Evolutionary conservation across 805 yeast genomes (phyloP).

Genomic region (Myxozyma vanderwaltii): DNA sequence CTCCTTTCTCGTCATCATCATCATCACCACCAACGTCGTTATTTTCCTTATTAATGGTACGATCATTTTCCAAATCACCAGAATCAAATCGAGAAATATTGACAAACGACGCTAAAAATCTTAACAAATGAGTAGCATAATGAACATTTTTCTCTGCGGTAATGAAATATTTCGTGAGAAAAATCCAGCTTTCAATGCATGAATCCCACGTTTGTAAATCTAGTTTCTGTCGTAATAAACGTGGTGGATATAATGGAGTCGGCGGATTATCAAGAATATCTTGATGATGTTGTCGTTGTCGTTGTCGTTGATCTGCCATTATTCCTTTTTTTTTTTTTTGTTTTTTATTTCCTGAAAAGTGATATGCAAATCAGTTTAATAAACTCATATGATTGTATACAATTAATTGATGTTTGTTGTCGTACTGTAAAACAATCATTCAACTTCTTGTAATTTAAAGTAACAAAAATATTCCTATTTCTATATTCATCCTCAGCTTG

Average conservation of each 20-base stretch:
- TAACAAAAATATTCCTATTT: no score
- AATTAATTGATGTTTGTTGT: no score
- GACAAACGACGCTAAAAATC: constrained; percentile 21
- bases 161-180: constrained; percentile 14
- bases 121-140: background rate
- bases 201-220: constrained; percentile 11
- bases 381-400: no score
- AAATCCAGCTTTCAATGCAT: constrained; percentile 15
- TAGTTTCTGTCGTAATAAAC: constrained; percentile 2
- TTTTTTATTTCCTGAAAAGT: no score
- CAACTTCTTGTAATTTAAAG: no score
- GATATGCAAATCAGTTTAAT: no score
- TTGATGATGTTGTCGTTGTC: no score
- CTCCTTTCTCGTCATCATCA: background rate
- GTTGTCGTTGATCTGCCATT: background rate
- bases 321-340: background rate
- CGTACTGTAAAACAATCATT: no score
- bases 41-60: no score
- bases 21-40: background rate
- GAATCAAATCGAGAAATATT: constrained; percentile 11
- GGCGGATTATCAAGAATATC: constrained; percentile 11
- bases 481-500: no score
- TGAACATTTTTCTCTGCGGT: background rate
- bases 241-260: constrained; percentile 14
- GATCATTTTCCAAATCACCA: background rate